Percentiles rank a stretch among this genome's conserved stretches.
phyloP scores from a whole-genome alignment of 306 rosid species.

The Lathyrus oleraceus region DNA sequence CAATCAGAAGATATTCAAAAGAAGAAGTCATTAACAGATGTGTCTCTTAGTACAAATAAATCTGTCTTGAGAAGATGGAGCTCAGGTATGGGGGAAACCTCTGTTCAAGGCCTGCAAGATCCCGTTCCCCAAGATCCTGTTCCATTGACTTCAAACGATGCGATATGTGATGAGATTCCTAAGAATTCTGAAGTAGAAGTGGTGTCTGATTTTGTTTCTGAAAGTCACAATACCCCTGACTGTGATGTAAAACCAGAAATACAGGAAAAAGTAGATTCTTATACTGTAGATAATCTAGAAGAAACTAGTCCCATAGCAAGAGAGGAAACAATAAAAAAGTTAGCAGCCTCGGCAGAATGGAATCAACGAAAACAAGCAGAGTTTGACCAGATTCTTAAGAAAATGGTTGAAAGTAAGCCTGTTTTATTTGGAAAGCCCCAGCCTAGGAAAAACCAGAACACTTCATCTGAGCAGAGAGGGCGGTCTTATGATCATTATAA shows the following conservation, averaged over 20 bases:
- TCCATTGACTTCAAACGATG: conserved; percentile 46
- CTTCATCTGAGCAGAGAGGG: conserved; percentile 67
- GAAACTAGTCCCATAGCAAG: conserved; percentile 44
- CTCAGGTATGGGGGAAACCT: conserved; percentile 74
- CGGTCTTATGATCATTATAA: conserved; percentile 77
- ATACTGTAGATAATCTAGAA: conserved; percentile 45
- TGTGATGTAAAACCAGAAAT: conserved; percentile 44
- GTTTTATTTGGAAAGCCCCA: conserved; percentile 56
- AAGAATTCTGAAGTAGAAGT: conserved; percentile 42
- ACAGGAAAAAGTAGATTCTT: conserved; percentile 47
- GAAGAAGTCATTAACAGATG: conserved; percentile 64
- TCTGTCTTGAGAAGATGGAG: conserved; percentile 98
- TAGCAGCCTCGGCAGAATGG: conserved; percentile 74
- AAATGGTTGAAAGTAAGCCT: conserved; percentile 78
- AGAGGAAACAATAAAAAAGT: conserved; percentile 45
- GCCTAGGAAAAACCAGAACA: conserved; percentile 58
- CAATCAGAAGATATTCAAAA: conserved; percentile 58
- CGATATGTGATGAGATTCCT: conserved; percentile 37
- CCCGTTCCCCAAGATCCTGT: conserved; percentile 48
- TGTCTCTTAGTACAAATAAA: conserved; percentile 64
- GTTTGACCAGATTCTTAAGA: conserved; percentile 75
- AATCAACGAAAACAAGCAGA: conserved; percentile 75
- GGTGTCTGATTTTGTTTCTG: conserved; percentile 48
- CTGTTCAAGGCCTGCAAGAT: conserved; percentile 57
- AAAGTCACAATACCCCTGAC: conserved; percentile 41